Percentiles rank a stretch among this genome's conserved stretches.
Evolutionary conservation across 805 yeast genomes (phyloP).

Genomic region (Candida gorgasii): DNA sequence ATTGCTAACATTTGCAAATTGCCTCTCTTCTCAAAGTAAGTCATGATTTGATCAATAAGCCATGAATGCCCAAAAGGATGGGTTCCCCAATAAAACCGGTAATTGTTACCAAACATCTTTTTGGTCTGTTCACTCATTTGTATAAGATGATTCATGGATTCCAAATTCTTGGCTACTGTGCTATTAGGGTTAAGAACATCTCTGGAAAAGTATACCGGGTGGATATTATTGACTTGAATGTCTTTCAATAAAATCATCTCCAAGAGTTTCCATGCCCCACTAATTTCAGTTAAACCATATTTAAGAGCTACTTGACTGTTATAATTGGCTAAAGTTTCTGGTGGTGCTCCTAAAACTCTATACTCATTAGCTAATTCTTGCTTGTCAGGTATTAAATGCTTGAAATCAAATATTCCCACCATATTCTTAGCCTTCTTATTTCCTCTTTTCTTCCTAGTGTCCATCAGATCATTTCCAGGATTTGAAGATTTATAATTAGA

Average conservation of each 20-base stretch:
- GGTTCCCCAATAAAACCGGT: slow-evolving; percentile 67
- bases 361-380: slow-evolving; percentile 69
- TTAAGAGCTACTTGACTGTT: slow-evolving; percentile 71
- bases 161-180: slow-evolving; percentile 12
- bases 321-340: slow-evolving; percentile 63
- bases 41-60: slow-evolving; percentile 62
- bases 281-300: slow-evolving; percentile 60
- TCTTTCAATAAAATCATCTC: slow-evolving; percentile 48
- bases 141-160: slow-evolving; percentile 15
- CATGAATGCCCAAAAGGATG: slow-evolving; percentile 76
- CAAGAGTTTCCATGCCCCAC: slow-evolving; percentile 74
- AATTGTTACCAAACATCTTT: slow-evolving; percentile 14
- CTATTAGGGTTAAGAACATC: slow-evolving; percentile 11
- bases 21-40: slow-evolving; percentile 60
- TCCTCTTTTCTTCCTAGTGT: slow-evolving; percentile 16
- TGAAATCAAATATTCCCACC: slow-evolving; percentile 66
- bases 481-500: slow-evolving; percentile 38
- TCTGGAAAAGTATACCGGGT: slow-evolving; percentile 14
- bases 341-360: slow-evolving; percentile 60
- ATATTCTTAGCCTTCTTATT: slow-evolving; percentile 45
- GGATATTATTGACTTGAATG: slow-evolving; percentile 23
- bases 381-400: slow-evolving; percentile 72
- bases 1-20: slow-evolving; percentile 90
- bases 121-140: slow-evolving; percentile 13
- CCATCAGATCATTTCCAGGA: slow-evolving; percentile 30